Evolutionary conservation across 1,284 basidiomycete genomes (phyloP).

Genomic region (Pyrrhoderma noxium): DNA sequence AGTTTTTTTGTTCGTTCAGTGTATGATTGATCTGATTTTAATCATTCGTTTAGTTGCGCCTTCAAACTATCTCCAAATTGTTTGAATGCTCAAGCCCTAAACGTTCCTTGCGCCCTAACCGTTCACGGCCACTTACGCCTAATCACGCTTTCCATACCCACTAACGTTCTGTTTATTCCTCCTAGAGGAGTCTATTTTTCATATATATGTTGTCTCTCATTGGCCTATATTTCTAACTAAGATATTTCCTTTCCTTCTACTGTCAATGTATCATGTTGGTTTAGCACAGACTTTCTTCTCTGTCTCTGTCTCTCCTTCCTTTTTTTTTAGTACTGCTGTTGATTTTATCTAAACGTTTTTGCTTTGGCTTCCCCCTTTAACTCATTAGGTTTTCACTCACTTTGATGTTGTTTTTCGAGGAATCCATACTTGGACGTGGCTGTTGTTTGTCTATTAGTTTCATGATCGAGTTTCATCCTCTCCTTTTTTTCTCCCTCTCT

Average conservation of each 20-base stretch:
- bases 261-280: constrained; percentile 1
- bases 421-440: too few species aligned
- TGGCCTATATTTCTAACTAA: not conserved
- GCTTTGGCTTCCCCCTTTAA: not conserved
- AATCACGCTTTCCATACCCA: constrained; percentile 16
- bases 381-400: too few species aligned
- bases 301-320: not conserved
- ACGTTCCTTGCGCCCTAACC: not conserved
- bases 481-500: too few species aligned
- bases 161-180: too few species aligned
- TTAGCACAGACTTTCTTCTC: not conserved
- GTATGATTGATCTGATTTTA: constrained; percentile 19
- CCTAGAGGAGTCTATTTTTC: too few species aligned
- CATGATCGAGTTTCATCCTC: constrained; percentile 9
- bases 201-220: too few species aligned
- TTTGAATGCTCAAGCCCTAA: constrained; percentile 29
- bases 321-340: not conserved
- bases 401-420: too few species aligned
- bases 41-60: constrained; percentile 51
- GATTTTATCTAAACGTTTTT: not conserved
- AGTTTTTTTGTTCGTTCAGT: constrained; percentile 5
- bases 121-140: constrained; percentile 14
- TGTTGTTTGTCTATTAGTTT: constrained; percentile 1
- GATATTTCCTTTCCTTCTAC: not conserved
- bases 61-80: constrained; percentile 75